phyloP scores from a whole-genome alignment of 2,329 filamentous ascomycete genomes.

The Colletotrichum phormii region DNA sequence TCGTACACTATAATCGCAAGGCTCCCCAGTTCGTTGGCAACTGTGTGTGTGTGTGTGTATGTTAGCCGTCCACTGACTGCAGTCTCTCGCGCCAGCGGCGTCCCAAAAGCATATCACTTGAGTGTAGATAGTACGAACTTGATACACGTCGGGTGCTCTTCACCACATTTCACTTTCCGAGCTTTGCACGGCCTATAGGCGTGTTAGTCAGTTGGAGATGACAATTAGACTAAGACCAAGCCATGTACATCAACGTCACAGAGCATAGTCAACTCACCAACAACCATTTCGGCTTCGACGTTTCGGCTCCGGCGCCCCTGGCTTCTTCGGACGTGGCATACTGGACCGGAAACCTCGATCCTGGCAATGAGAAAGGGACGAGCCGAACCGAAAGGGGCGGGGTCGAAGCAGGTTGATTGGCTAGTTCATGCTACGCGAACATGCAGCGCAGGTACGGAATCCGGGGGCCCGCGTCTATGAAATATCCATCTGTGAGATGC shows the following conservation, averaged over 20 bases:
- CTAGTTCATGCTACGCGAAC: slow-evolving; percentile 28
- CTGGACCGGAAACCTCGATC: slow-evolving; percentile 24
- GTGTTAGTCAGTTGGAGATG: slow-evolving; percentile 1
- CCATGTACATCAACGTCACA: background rate
- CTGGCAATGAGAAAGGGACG: slow-evolving; percentile 11
- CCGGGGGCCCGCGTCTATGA: slow-evolving; percentile 1
- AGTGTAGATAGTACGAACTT: slow-evolving; percentile 58
- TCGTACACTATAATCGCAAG: slow-evolving; percentile 84
- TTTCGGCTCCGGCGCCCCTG: slow-evolving; percentile 57
- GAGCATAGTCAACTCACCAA: slow-evolving; percentile 48
- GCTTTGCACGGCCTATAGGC: slow-evolving; percentile 79
- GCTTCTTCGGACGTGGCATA: slow-evolving; percentile 58
- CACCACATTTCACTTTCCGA: slow-evolving; percentile 80
- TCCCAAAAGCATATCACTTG: background rate
- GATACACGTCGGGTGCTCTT: slow-evolving; percentile 77
- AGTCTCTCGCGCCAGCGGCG: background rate
- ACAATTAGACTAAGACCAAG: background rate
- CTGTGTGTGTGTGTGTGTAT: slow-evolving; percentile 42
- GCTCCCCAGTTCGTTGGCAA: slow-evolving; percentile 77
- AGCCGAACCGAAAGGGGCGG: slow-evolving; percentile 30
- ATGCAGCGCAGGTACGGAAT: slow-evolving; percentile 20
- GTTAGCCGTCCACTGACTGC: background rate
- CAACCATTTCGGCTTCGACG: slow-evolving; percentile 58
- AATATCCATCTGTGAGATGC: background rate
- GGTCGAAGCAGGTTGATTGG: slow-evolving; percentile 32